These are phyloP conservation scores for Colletotrichum echinochloae DNA, from an alignment of 2,329 filamentous ascomycete species.

Conservation along the genomic window DNA sequence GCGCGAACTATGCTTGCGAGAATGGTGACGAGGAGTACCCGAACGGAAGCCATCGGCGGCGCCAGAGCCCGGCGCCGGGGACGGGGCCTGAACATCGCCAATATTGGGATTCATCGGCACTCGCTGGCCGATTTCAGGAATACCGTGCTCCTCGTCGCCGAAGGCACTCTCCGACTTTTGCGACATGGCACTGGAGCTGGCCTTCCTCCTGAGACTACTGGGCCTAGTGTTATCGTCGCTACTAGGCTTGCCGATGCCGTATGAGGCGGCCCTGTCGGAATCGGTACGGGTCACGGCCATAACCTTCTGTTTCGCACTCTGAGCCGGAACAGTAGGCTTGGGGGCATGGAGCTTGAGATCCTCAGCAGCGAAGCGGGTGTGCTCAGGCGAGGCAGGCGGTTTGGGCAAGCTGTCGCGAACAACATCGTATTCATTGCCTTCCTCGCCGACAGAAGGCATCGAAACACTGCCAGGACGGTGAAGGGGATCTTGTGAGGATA, in stretches of 20 bases:
- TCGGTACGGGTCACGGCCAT: conserved; percentile 89
- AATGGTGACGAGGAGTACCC: conserved; percentile 65
- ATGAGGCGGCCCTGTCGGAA: conserved; percentile 86
- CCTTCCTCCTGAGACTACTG: conserved; percentile 65
- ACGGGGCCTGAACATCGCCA: conserved; percentile 95
- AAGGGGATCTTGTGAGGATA: conserved; percentile 55
- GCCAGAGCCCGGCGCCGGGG: conserved; percentile 71
- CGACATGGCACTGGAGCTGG: conserved; percentile 67
- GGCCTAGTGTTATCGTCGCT: conserved; percentile 61
- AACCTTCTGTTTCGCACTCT: conserved; percentile 86
- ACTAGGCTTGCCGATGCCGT: conserved; percentile 79
- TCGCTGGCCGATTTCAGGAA: conserved; percentile 90
- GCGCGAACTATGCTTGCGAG: conserved; percentile 78
- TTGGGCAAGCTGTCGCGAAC: conserved; percentile 58
- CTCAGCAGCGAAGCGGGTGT: conserved; percentile 81
- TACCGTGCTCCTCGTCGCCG: conserved; percentile 82
- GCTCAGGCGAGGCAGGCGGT: conserved; percentile 67
- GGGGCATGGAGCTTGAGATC: conserved; percentile 91
- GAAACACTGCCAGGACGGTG: conserved; percentile 79
- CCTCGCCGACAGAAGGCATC: conserved; percentile 87
- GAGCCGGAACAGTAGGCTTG: conserved; percentile 84
- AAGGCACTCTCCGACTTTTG: conserved; percentile 51
- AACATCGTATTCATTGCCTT: conserved; percentile 87
- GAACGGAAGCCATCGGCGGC: conserved; percentile 50
- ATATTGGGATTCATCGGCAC: conserved; percentile 95